Conservation (phyloP, 2,329 filamentous ascomycete genomes). For the Kalaharituber pfeilii region DNA sequence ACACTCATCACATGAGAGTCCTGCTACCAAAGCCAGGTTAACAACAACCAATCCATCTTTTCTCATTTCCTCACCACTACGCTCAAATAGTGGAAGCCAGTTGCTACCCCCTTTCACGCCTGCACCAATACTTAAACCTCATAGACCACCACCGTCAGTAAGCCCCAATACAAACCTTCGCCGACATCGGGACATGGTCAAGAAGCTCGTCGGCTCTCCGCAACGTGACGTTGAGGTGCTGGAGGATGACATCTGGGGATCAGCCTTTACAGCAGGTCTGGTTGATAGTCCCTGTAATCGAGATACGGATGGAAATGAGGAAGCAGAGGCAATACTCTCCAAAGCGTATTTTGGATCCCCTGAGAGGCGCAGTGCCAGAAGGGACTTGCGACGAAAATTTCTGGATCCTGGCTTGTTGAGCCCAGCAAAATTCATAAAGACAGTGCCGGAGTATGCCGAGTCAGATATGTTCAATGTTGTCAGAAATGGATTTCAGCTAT, state of each 20-base stretch:
- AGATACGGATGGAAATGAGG: slow-evolving; percentile 6
- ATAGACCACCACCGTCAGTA: slow-evolving; percentile 52
- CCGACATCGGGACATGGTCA: slow-evolving; percentile 69
- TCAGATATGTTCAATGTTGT: slow-evolving; percentile 18
- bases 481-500: slow-evolving; percentile 17
- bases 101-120: slow-evolving; percentile 67
- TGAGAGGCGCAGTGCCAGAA: slow-evolving; percentile 12
- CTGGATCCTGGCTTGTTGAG: slow-evolving; percentile 8
- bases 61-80: slow-evolving; percentile 51
- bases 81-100: slow-evolving; percentile 39
- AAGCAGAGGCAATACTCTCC: slow-evolving; percentile 12
- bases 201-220: slow-evolving; percentile 65
- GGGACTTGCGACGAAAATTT: slow-evolving; percentile 13
- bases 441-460: slow-evolving; percentile 11
- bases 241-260: slow-evolving; percentile 18
- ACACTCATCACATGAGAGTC: slow-evolving; percentile 83
- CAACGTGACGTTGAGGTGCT: slow-evolving; percentile 27
- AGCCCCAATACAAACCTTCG: slow-evolving; percentile 87
- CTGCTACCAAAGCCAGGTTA: slow-evolving; percentile 31
- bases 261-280: slow-evolving; percentile 11
- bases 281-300: slow-evolving; percentile 1
- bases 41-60: slow-evolving; percentile 12
- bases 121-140: slow-evolving; percentile 35
- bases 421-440: not conserved
- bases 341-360: slow-evolving; percentile 14